Evolutionary conservation across 2,329 filamentous ascomycete species (phyloP).

Genomic region (Rutstroemia sp.): DNA sequence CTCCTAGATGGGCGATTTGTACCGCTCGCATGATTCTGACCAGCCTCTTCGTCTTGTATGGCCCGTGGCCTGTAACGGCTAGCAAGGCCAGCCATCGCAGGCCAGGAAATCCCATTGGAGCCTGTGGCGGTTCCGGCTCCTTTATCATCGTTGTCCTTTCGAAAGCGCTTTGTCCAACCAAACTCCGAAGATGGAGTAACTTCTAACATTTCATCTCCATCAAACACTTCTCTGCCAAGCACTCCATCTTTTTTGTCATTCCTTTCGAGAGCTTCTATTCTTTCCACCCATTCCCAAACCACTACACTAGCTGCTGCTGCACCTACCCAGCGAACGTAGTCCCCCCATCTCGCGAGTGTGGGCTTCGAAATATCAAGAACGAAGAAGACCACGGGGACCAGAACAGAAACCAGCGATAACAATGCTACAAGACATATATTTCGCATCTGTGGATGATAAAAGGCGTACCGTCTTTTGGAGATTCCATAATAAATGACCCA

Average conservation of each 20-base stretch:
- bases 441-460: conserved; percentile 64
- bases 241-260: conserved; percentile 39
- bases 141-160: conserved; percentile 13
- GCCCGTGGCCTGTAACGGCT: conserved; percentile 22
- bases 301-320: conserved; percentile 70
- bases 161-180: conserved; percentile 29
- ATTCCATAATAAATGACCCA: conserved; percentile 70
- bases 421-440: conserved; percentile 62
- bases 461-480: conserved; percentile 63
- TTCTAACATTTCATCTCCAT: conserved; percentile 67
- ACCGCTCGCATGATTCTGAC: background rate
- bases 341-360: conserved; percentile 65
- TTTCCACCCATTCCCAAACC: conserved; percentile 75
- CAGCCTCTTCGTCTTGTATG: conserved; percentile 20
- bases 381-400: conserved; percentile 70
- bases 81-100: conserved; percentile 31
- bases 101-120: conserved; percentile 34
- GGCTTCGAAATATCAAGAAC: conserved; percentile 65
- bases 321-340: conserved; percentile 71
- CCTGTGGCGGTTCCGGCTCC: conserved; percentile 18
- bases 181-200: conserved; percentile 51
- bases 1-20: conserved; percentile 7
- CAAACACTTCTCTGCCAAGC: conserved; percentile 61
- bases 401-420: conserved; percentile 54
- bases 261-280: conserved; percentile 52